Evolutionary conservation across 75 land plant species (phyloP).

Genomic region (Selaginella tamariscina): DNA sequence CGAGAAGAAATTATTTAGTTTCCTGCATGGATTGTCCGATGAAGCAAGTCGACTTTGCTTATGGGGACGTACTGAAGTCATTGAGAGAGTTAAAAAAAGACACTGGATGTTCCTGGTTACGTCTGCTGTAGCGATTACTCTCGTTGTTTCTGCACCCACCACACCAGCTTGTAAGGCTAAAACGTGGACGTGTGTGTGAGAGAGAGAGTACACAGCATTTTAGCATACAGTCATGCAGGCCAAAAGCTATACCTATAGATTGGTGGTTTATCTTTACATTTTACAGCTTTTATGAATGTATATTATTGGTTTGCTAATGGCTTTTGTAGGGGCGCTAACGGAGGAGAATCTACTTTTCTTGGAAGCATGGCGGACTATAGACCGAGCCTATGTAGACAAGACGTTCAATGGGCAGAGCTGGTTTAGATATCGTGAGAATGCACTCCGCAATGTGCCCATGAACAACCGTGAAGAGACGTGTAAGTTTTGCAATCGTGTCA

Average conservation of each 20-base stretch:
- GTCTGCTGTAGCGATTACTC: neutral
- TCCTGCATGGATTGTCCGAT: neutral
- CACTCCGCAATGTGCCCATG: conserved; percentile 82
- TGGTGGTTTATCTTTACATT: neutral
- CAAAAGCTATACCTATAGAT: too few species aligned
- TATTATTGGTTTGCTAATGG: neutral
- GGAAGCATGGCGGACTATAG: conserved; percentile 96
- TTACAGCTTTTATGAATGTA: neutral
- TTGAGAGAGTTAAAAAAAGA: neutral
- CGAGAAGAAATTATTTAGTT: neutral
- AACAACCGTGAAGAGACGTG: conserved; percentile 92
- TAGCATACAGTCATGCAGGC: too few species aligned
- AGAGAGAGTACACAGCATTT: too few species aligned
- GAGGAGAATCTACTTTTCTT: conserved; percentile 92
- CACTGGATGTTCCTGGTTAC: neutral
- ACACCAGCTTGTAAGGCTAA: neutral
- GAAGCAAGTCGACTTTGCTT: neutral
- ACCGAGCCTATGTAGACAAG: conserved; percentile 94
- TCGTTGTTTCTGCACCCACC: neutral
- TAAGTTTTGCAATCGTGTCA: conserved; percentile 24
- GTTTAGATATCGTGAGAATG: conserved; percentile 94
- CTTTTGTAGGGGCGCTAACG: conserved; percentile 53
- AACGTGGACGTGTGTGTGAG: too few species aligned
- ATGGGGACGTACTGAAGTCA: neutral
- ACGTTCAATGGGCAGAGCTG: conserved; percentile 93